These are phyloP conservation scores for Trametes cinnabarina DNA, from an alignment of 768 basidiomycete species.

Conservation along the genomic window DNA sequence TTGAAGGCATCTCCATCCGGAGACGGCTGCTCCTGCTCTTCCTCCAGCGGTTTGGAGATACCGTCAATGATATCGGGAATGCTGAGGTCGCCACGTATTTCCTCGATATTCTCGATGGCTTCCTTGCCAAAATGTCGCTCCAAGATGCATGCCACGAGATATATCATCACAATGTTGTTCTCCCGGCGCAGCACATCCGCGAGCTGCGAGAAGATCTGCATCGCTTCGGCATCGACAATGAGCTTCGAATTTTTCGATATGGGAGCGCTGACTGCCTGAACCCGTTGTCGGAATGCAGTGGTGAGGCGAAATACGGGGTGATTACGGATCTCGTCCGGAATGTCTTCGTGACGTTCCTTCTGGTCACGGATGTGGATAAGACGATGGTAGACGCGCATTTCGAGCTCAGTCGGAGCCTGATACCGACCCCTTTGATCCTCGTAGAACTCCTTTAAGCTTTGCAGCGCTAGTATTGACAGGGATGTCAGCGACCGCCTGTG, in stretches of 20 bases:
- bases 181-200: conserved; percentile 62
- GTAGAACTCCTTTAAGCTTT: conserved; percentile 91
- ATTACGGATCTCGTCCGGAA: conserved; percentile 62
- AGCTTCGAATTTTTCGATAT: conserved; percentile 67
- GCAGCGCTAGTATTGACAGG: conserved; percentile 59
- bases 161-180: conserved; percentile 70
- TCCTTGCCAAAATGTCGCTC: conserved; percentile 84
- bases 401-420: conserved; percentile 80
- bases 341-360: conserved; percentile 68
- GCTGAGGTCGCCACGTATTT: conserved; percentile 54
- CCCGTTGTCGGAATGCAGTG: conserved; percentile 74
- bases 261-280: conserved; percentile 75
- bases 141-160: conserved; percentile 84
- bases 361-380: conserved; percentile 89
- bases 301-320: conserved; percentile 82
- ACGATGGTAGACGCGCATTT: conserved; percentile 95
- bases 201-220: conserved; percentile 66
- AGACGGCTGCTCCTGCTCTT: background rate
- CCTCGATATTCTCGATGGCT: conserved; percentile 73
- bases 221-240: conserved; percentile 60
- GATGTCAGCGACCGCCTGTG: background rate
- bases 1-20: conserved; percentile 23
- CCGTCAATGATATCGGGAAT: conserved; percentile 73
- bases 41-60: conserved; percentile 31
- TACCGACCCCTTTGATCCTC: conserved; percentile 71